Evolutionary conservation across 2,329 filamentous ascomycete genomes (phyloP), one percentile per base, ranked within the genome.

Genomic region (Intubia oerlemansii): DNA sequence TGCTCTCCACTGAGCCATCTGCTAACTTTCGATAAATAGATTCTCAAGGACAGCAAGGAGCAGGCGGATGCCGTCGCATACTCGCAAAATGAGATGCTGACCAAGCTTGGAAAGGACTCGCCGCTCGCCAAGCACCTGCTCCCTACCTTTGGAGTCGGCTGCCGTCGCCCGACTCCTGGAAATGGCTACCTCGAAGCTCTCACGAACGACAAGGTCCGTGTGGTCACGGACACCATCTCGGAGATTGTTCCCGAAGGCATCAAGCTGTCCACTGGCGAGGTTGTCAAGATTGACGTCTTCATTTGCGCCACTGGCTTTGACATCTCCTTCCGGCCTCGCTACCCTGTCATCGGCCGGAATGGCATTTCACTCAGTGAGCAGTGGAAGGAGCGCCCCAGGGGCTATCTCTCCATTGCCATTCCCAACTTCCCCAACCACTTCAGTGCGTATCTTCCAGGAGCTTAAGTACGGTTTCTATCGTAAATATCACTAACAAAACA

Each of bases 141-240:
- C 15, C 35, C 35, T 2, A 17, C 24, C 4, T 37, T 35, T 11
- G 45, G 49, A 1, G 52, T 53, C 5, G 57, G 59, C 10, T 56
- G 45, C 41, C 47, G 45, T 29, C 49, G 51, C 1, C 47, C 54
- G 21, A 50, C 53, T 0, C 54, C 54, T 1, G 54, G 52, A 1
- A 46, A 50, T 26, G 51, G 52, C 5, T 56, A 53, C 38, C 42
- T 56, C 21, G 52, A 56, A 32, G 47, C 49, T 8, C 42, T 61
- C 22, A 44, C 44, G 4, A 36, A 52, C 29, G 43, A 48, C 9
- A 62, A 65, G 26, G 54, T 62, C 5, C 38, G 44, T 7, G 47
- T 49, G 4, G 44, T 57, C 16, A 47, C 44, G 18, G 48, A 50
- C 11, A 41, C 41, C 5, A 57, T 62, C 37, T 34, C 39, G 10